Evolutionary conservation across 805 yeast genomes (phyloP), one percentile per base, ranked within the genome.

Genomic region (Teunomyces panamensis): DNA sequence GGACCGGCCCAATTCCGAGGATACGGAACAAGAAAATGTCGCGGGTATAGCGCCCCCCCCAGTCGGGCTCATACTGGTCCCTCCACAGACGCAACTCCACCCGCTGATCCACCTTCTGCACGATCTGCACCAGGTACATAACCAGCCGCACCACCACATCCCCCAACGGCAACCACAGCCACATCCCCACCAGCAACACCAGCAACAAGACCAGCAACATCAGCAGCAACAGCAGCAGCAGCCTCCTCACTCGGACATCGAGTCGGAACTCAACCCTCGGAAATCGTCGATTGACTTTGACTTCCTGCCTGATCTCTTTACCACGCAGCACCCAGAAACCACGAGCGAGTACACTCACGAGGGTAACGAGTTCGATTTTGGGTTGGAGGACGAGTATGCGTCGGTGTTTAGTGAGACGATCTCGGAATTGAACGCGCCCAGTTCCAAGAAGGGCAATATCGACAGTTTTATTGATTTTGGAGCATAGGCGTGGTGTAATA

Each of bases 381-480:
- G 44, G 13, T 37, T 37, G 41, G 41, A 37, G 14, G 41, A 37
- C 41, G 41, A 37, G 41, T 37, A 37, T 26, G 41, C 41, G 10
- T 37, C 41, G 30, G 41, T 37, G 17, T 37, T 37, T 37, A 37
- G 41, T n/a, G 41, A 37, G 24, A 42, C 42, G 41, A 26, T 37
- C n/a, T 16, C 42, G 35, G 42, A 27, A 32, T 24, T 16, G 41
- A 43, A 39, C 35, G 46, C 35, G 39, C 17, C 43, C 17, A 43
- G 47, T 13, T 39, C 50, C 35, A 49, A 50, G n/a, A 50, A 46
- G 36, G 51, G 50, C 30, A 55, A 56, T 17, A 60, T 55, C n/a
- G 65, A 61, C 34, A 56, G 52, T 33, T 61, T 58, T 34, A 58
- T 61, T 30, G 56, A 53, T 37, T 53, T 51, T 43, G 55, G 55